Conservation (phyloP, 495 filamentous ascomycete genomes). For the Hypoxylon subgilvum region DNA sequence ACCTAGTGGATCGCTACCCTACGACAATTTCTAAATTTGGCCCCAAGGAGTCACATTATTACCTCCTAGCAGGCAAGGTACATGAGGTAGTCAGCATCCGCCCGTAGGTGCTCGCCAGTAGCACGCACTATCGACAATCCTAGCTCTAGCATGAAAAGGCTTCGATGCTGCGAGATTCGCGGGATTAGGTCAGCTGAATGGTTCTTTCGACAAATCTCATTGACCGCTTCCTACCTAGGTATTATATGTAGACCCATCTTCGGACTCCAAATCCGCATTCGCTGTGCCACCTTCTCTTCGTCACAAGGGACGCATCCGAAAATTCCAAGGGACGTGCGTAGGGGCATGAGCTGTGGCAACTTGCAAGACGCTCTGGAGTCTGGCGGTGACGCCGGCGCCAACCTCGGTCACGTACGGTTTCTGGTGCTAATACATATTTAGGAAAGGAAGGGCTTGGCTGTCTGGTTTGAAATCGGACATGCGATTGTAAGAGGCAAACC, state of each 20-base stretch:
- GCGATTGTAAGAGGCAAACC: conserved; percentile 3
- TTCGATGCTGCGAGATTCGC: neutral
- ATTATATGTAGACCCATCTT: neutral
- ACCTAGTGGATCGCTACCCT: conserved; percentile 10
- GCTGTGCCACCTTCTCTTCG: conserved; percentile 10
- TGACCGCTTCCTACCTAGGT: conserved; percentile 14
- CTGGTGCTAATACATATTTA: neutral
- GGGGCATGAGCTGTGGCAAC: conserved; percentile 14
- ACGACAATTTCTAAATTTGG: conserved; percentile 12
- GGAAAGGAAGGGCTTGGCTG: conserved; percentile 6
- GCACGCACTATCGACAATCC: neutral
- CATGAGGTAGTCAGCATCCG: too few species aligned
- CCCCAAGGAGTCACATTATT: too few species aligned
- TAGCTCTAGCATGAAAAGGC: neutral
- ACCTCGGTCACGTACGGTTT: conserved; percentile 1
- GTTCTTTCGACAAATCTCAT: conserved; percentile 1
- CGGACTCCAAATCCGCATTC: too few species aligned
- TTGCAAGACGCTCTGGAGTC: too few species aligned
- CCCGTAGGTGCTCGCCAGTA: too few species aligned
- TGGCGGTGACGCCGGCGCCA: conserved; percentile 28
- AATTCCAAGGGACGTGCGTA: conserved; percentile 3
- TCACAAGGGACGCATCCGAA: neutral
- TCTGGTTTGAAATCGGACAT: conserved; percentile 4
- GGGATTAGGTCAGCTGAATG: conserved; percentile 26
- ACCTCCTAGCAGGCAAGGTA: too few species aligned